Evolutionary conservation across 2,329 filamentous ascomycete species (phyloP).

Genomic region (Fusarium verticillioides): DNA sequence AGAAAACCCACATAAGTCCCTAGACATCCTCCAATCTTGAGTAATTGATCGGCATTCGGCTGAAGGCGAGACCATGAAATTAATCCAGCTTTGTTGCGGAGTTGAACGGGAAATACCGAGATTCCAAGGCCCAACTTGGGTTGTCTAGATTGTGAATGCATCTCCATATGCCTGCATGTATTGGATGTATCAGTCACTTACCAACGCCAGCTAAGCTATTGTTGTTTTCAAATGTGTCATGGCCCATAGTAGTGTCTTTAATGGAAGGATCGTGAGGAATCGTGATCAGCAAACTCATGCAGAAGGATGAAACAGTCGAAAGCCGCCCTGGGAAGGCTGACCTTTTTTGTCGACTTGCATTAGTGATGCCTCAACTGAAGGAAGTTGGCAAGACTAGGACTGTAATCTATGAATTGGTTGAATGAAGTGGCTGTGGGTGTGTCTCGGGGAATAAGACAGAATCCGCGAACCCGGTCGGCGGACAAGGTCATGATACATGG

Average conservation of each 20-base stretch:
- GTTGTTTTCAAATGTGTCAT: background rate
- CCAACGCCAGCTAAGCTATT: background rate
- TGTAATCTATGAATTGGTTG: background rate
- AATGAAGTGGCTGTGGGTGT: constrained; percentile 21
- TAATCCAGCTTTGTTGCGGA: background rate
- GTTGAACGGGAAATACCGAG: background rate
- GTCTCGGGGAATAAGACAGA: constrained; percentile 18
- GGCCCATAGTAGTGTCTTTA: background rate
- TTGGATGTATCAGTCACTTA: constrained; percentile 6
- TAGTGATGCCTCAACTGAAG: constrained; percentile 2
- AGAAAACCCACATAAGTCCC: background rate
- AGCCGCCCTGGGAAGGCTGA: background rate
- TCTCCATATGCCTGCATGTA: background rate
- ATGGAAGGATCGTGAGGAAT: constrained; percentile 7
- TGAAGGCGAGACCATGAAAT: background rate
- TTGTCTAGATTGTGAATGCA: background rate
- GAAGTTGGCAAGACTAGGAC: constrained; percentile 1
- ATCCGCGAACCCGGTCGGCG: constrained; percentile 33
- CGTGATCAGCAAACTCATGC: background rate
- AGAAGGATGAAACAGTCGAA: constrained; percentile 17
- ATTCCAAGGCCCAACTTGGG: background rate
- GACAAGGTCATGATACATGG: background rate
- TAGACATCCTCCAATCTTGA: background rate
- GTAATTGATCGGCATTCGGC: background rate
- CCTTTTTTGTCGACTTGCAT: constrained; percentile 16